Evolutionary conservation across 169 alveolate genomes (phyloP).

Genomic region (Eimeria acervulina): DNA sequence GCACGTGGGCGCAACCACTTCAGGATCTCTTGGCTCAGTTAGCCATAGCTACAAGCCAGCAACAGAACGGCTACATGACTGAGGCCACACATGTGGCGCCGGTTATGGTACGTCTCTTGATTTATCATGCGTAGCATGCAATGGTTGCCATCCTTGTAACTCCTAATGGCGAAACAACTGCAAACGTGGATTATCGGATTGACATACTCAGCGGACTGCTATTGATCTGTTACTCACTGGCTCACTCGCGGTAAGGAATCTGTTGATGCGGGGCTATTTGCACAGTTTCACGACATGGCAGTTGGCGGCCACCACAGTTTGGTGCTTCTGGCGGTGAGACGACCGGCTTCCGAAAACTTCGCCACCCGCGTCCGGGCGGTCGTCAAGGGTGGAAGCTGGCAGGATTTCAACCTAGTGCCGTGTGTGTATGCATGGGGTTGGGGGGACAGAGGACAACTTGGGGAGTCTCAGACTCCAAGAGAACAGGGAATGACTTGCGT

Average conservation of each 20-base stretch:
- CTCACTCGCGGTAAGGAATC: background rate
- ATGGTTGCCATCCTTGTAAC: background rate
- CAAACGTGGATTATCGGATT: background rate
- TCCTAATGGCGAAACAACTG: background rate
- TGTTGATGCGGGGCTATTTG: background rate
- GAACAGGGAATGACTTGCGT: conserved; percentile 54
- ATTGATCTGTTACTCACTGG: background rate
- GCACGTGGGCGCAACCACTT: conserved; percentile 89
- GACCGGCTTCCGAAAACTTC: conserved; percentile 63
- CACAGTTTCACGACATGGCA: conserved; percentile 77
- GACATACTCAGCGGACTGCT: background rate
- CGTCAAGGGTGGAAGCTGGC: conserved; percentile 42
- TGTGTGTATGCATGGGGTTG: conserved; percentile 89
- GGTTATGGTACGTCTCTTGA: background rate
- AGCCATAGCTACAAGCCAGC: conserved; percentile 59
- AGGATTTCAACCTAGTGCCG: conserved; percentile 58
- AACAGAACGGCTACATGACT: background rate
- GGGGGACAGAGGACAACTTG: conserved; percentile 87
- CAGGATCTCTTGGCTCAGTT: conserved; percentile 81
- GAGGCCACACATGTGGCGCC: conserved; percentile 38
- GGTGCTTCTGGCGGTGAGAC: conserved; percentile 70
- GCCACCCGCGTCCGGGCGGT: conserved; percentile 66
- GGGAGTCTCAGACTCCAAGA: conserved; percentile 32
- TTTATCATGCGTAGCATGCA: background rate
- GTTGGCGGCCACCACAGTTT: conserved; percentile 85